Base-by-base conservation (phyloP, 2,329 filamentous ascomycete species). In the Curvularia spicifera region DNA sequence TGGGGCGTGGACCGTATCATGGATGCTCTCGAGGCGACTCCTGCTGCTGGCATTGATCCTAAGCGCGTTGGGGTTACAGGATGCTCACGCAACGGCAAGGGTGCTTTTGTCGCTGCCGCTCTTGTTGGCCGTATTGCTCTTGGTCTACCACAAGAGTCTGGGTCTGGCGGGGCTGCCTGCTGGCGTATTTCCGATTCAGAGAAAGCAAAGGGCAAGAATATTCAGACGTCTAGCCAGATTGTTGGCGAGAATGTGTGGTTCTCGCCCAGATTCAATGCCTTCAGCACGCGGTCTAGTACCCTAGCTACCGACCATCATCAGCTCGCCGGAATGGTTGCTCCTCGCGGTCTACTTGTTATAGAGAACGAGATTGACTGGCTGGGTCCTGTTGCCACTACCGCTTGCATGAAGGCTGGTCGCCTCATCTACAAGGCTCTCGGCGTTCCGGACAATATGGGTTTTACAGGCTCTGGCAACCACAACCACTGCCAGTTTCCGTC, bases 61-160 rank as follows among this genome's bases (percentile, higher is more conserved):
- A 71, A 70, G 58, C 70, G 70, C 24, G 53, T 78, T 12, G 86
- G 84, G 47, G 85, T 87, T 1, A 88, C 85, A 13, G 86, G 86
- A 5, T 89, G 86, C 78, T 87, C 84, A 52, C 83, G 86, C 40
- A 87, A 88, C 74, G 86, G 85, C 55, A 88, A 88, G 76, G 86
- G 86, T 12, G 85, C 86, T 29, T 82, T 88, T 61, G 78, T 88
- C n/a, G 83, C 82, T 4, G 85, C 85, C 15, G 85, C 86, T 2
- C 78, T 88, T 22, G 84, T 85, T 58, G 70, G 78, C 53, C 84
- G 86, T 42, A 85, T 88, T 58, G 84, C 83, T 18, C 79, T 89
- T 33, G 86, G 84, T 13, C 79, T 89, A 35, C 85, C 86, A 0
- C 85, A 88, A 71, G 85, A 88, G 75, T 86, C 84, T 6, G 86